These are phyloP conservation scores for Candida xiaguanensis DNA, from an alignment of 805 yeast genomes.

Conservation along the genomic window DNA sequence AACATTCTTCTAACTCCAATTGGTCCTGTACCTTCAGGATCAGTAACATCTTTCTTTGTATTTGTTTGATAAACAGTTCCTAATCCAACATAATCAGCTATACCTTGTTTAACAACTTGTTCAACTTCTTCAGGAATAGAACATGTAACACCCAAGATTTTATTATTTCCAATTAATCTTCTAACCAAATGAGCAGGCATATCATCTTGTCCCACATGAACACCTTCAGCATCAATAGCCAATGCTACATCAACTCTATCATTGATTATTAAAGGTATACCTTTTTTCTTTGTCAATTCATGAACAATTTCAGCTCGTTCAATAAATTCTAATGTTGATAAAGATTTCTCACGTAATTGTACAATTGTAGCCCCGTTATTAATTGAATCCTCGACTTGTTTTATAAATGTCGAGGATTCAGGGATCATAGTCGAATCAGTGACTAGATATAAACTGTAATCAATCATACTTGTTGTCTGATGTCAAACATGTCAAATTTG, in stretches of 20 bases:
- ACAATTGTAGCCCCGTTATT: conserved; percentile 74
- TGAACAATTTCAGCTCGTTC: conserved; percentile 59
- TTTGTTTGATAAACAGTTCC: conserved; percentile 74
- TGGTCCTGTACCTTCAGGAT: conserved; percentile 56
- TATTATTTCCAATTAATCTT: conserved; percentile 62
- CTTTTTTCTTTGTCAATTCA: conserved; percentile 51
- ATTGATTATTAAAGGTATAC: conserved; percentile 78
- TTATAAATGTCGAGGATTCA: conserved; percentile 39
- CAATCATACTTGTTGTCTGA: conserved; percentile 18
- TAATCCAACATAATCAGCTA: conserved; percentile 79
- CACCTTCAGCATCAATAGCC: conserved; percentile 86
- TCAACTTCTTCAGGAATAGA: conserved; percentile 54
- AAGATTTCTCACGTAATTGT: conserved; percentile 76
- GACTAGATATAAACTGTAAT: conserved; percentile 69
- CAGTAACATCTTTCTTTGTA: conserved; percentile 58
- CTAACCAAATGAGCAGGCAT: conserved; percentile 63
- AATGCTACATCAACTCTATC: conserved; percentile 87
- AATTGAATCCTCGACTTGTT: conserved; percentile 63
- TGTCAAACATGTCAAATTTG: background rate
- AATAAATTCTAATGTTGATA: conserved; percentile 66
- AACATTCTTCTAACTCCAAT: conserved; percentile 58
- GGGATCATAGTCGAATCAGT: conserved; percentile 80
- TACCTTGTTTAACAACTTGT: conserved; percentile 44
- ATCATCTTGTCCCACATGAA: conserved; percentile 92
- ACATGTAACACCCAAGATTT: conserved; percentile 78